Base-by-base conservation (phyloP, 192 early-diverging fungal species). In the Geranomyces variabilis region DNA sequence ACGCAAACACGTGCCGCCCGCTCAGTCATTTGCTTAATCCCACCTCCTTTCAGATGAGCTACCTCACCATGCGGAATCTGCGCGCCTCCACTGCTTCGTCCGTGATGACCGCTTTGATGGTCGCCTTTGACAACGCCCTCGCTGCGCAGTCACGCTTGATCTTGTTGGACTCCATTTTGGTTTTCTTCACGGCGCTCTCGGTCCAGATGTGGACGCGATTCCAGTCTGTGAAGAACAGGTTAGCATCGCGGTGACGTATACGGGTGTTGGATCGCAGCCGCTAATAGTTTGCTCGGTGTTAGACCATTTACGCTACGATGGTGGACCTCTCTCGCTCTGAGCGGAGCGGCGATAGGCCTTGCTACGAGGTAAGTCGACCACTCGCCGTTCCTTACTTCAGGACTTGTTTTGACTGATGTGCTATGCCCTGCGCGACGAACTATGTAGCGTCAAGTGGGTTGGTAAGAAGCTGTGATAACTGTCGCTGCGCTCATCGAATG, bases 181-280 rank as follows among this genome's bases (percentile, higher is more conserved):
- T 87, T 22, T 85, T 87, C 64, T 87, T 87, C 66, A 83, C 77
- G 36, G 86, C 66, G 28, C 60, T 85, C 14, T 71, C 81, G 6
- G 74, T 71, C 0, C 73, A 80, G 72, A 71, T 77, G 66, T 87
- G 80, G 80, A 77, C 79, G 4, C 77, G 80, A 30, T 87, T 87
- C 56, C 69, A 79, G 60, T 63, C 69, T 9, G 63, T 67, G 77
- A 82, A 69, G 69, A 79, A 51, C 21, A 68, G 36, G 36, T 41
- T 41, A 10, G 36, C 10, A 10, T 41, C 10, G 36, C 36, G 36
- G 36, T 75, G 83, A 72, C 19, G 61, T 56, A 13, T 0, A 0
- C 46, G 41, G 9, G 45, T 74, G 8, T 46, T 10, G 13, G 31
- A 14, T n/a, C 19, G 28, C 15, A 19, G 29, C 28, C 1, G 72